These are phyloP conservation scores for Globisporangium rhizosaccharum DNA, from an alignment of 352 stramenopile genomes.

Conservation along the genomic window DNA sequence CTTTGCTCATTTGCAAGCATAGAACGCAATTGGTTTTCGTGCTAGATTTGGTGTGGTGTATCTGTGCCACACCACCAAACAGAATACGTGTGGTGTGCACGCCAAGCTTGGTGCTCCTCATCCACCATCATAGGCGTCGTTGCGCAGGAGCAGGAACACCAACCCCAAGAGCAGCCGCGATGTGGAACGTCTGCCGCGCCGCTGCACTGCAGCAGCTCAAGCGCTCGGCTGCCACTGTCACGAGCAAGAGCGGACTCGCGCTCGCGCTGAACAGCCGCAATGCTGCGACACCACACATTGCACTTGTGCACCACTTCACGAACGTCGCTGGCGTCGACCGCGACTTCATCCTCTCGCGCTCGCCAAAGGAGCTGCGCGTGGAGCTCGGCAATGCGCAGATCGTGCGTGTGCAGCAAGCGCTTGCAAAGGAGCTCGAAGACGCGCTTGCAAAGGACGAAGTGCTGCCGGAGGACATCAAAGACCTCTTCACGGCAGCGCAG, in stretches of 20 bases:
- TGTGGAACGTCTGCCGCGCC: slow-evolving; percentile 56
- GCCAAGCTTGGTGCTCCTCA: neutral
- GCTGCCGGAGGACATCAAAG: slow-evolving; percentile 37
- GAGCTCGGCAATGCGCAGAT: slow-evolving; percentile 32
- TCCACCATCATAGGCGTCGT: neutral
- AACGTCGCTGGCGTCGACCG: slow-evolving; percentile 41
- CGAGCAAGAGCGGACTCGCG: neutral
- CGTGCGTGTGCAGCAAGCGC: slow-evolving; percentile 27
- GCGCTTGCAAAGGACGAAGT: slow-evolving; percentile 31
- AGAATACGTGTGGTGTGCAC: neutral
- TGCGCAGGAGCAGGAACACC: neutral
- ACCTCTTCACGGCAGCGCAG: slow-evolving; percentile 48
- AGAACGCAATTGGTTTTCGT: neutral
- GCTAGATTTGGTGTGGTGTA: neutral
- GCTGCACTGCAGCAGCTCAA: slow-evolving; percentile 40
- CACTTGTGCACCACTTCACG: slow-evolving; percentile 20
- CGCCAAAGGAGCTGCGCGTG: slow-evolving; percentile 26
- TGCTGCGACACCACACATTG: neutral
- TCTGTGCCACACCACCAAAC: neutral
- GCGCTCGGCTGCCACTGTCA: slow-evolving; percentile 12
- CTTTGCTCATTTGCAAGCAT: too few species aligned
- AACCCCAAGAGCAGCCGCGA: slow-evolving; percentile 16
- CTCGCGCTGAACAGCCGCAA: neutral
- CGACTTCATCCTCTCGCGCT: slow-evolving; percentile 35
- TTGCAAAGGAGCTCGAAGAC: slow-evolving; percentile 30